These are phyloP conservation scores for Blastobotrys terrestris DNA, from an alignment of 805 yeast species.

Conservation along the genomic window DNA sequence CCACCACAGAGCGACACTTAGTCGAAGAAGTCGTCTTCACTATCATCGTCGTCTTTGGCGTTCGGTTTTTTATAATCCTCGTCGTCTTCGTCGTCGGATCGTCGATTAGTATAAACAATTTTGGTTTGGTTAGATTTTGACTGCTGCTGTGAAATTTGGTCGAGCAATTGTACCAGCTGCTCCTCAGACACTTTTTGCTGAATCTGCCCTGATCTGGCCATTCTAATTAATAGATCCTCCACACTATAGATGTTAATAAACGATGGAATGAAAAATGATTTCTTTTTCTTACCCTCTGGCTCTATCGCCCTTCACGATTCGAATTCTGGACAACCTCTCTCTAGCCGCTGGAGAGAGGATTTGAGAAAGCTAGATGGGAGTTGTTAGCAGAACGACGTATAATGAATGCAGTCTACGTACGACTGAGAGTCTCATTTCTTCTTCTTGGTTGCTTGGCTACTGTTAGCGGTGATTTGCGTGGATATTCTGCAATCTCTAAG, in stretches of 20 bases:
- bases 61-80: constrained; percentile 36
- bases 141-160: constrained; percentile 70
- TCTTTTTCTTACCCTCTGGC: constrained; percentile 49
- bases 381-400: too few species aligned
- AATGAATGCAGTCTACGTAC: constrained; percentile 22
- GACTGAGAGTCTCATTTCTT: constrained; percentile 36
- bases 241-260: constrained; percentile 36
- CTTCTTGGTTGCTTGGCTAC: constrained; percentile 20
- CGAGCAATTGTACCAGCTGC: constrained; percentile 76
- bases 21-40: constrained; percentile 40
- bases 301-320: constrained; percentile 86
- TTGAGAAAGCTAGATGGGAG: constrained; percentile 44
- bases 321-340: constrained; percentile 78
- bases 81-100: constrained; percentile 33
- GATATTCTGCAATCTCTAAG: not conserved
- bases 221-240: constrained; percentile 66
- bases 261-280: not conserved
- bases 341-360: constrained; percentile 77
- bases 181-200: constrained; percentile 68
- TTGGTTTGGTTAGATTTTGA: constrained; percentile 54
- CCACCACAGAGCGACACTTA: too few species aligned
- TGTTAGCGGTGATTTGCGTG: not conserved
- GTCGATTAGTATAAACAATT: constrained; percentile 48
- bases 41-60: constrained; percentile 31
- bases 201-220: constrained; percentile 73